Evolutionary conservation across 2,329 filamentous ascomycete species (phyloP).

Genomic region (Fonsecaea pugnacius): DNA sequence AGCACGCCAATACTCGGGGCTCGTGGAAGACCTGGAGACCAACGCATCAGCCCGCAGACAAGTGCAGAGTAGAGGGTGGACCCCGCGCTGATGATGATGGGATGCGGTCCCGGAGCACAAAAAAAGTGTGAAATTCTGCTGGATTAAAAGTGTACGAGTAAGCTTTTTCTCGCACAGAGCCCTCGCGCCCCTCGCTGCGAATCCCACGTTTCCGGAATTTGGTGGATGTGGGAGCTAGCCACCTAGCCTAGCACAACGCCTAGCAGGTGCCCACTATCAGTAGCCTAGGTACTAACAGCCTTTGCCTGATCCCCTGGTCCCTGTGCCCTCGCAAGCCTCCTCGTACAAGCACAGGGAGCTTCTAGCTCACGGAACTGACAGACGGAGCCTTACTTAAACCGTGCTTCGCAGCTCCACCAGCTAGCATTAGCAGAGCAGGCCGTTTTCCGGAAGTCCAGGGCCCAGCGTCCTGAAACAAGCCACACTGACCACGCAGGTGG

Average conservation of each 20-base stretch:
- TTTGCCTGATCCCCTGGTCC: neutral
- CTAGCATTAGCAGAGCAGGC: constrained; percentile 10
- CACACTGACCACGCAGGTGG: constrained; percentile 21
- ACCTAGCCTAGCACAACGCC: neutral
- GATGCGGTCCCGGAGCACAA: constrained; percentile 9
- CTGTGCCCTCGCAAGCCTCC: neutral
- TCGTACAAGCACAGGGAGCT: constrained; percentile 1
- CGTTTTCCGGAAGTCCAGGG: constrained; percentile 15
- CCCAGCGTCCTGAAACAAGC: constrained; percentile 32
- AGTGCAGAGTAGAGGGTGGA: constrained; percentile 8
- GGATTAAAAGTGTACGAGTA: neutral
- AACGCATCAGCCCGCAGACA: constrained; percentile 7
- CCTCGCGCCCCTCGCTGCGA: neutral
- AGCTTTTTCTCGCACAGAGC: neutral
- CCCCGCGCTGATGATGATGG: neutral
- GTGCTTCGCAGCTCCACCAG: constrained; percentile 19
- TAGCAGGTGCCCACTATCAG: constrained; percentile 3
- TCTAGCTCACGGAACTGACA: constrained; percentile 19
- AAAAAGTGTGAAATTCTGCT: neutral
- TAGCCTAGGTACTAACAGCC: neutral
- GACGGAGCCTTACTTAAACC: constrained; percentile 7
- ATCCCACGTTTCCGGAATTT: constrained; percentile 30
- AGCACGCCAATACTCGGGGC: constrained; percentile 2
- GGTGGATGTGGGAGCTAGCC: constrained; percentile 5
- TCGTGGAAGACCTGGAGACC: constrained; percentile 7